These are phyloP conservation scores for Aspergillus tamarii DNA, from an alignment of 2,329 filamentous ascomycete species.

Conservation along the genomic window DNA sequence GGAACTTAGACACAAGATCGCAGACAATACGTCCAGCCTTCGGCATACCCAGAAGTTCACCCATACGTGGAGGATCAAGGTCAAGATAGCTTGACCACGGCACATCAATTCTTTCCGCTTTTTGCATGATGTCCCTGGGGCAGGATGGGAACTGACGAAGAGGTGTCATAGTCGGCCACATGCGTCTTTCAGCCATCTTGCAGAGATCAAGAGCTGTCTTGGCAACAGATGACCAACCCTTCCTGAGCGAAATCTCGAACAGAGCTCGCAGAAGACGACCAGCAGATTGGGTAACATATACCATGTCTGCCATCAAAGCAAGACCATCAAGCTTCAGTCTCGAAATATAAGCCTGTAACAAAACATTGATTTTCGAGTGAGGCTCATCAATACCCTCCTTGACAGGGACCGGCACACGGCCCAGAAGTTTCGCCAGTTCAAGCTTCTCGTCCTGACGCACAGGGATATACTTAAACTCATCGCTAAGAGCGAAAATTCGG, in stretches of 20 bases:
- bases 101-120: slow-evolving; percentile 92
- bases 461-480: slow-evolving; percentile 98
- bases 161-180: slow-evolving; percentile 99
- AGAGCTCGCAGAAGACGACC: slow-evolving; percentile 93
- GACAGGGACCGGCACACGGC: slow-evolving; percentile 89
- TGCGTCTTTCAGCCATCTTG: slow-evolving; percentile 98
- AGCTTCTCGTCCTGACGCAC: slow-evolving; percentile 97
- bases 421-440: slow-evolving; percentile 87
- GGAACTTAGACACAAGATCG: slow-evolving; percentile 86
- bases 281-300: slow-evolving; percentile 97
- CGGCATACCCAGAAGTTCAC: slow-evolving; percentile 87
- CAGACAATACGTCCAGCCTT: slow-evolving; percentile 86
- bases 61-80: slow-evolving; percentile 93
- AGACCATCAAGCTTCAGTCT: slow-evolving; percentile 90
- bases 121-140: slow-evolving; percentile 82
- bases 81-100: slow-evolving; percentile 94
- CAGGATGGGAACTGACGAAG: slow-evolving; percentile 86
- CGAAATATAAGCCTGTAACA: slow-evolving; percentile 95
- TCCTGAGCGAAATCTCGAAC: slow-evolving; percentile 96
- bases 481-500: slow-evolving; percentile 91
- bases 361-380: slow-evolving; percentile 96
- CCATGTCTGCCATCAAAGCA: slow-evolving; percentile 96
- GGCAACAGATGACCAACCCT: slow-evolving; percentile 91
- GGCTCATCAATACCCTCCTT: slow-evolving; percentile 98
- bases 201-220: slow-evolving; percentile 92